phyloP scores from a whole-genome alignment of 768 basidiomycete species.

The Xanthoconium stramineum region DNA sequence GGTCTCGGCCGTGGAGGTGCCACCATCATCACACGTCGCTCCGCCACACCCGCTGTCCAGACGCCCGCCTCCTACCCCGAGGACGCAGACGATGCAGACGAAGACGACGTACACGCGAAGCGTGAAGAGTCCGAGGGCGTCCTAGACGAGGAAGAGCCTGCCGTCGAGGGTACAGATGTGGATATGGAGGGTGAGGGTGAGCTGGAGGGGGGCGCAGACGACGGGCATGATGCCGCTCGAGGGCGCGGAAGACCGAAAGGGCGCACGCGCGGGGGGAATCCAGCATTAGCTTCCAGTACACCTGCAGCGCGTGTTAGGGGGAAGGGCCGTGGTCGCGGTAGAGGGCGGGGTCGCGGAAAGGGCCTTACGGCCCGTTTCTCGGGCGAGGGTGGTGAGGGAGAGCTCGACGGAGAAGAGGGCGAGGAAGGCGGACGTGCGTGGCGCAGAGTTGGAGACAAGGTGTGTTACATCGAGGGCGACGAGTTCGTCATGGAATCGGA shows the following conservation, averaged over 20 bases:
- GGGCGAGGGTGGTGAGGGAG: slow-evolving; percentile 38
- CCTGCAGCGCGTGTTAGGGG: slow-evolving; percentile 33
- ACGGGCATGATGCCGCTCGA: slow-evolving; percentile 32
- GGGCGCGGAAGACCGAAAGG: slow-evolving; percentile 39
- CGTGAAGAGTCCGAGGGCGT: slow-evolving; percentile 31
- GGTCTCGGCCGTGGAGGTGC: slow-evolving; percentile 29
- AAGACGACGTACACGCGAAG: slow-evolving; percentile 27
- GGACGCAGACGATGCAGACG: slow-evolving; percentile 22
- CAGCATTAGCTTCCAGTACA: slow-evolving; percentile 11
- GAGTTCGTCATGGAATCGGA: slow-evolving; percentile 85
- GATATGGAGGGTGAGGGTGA: slow-evolving; percentile 30
- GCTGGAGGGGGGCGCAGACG: slow-evolving; percentile 27
- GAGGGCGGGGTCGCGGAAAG: slow-evolving; percentile 39
- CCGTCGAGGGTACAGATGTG: slow-evolving; percentile 23
- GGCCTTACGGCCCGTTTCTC: slow-evolving; percentile 24
- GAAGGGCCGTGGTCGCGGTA: slow-evolving; percentile 39
- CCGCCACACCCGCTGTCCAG: slow-evolving; percentile 20
- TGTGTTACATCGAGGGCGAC: slow-evolving; percentile 81
- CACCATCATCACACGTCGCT: slow-evolving; percentile 25
- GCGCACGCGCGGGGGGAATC: slow-evolving; percentile 33
- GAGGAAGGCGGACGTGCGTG: slow-evolving; percentile 59
- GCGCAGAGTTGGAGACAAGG: slow-evolving; percentile 67
- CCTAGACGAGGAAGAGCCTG: slow-evolving; percentile 32
- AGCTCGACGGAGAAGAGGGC: slow-evolving; percentile 38
- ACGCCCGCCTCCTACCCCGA: slow-evolving; percentile 18